Base-by-base conservation (phyloP, 1,284 basidiomycete species). In the Cryptococcus neoformans region DNA sequence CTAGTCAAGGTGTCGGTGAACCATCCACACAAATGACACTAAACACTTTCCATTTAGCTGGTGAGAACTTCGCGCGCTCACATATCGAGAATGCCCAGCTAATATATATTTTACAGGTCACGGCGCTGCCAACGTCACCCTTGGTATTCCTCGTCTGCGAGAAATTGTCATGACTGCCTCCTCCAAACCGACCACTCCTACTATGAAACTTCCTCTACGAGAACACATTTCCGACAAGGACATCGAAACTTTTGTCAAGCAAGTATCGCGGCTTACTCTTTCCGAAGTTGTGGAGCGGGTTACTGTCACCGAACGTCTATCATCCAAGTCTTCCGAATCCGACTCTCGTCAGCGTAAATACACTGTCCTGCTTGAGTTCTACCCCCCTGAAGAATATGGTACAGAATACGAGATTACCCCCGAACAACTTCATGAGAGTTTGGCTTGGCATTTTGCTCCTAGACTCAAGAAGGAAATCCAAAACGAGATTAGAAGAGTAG, bases 161-260 rank as follows among this genome's bases (percentile, higher is more conserved):
- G 96, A 99, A 80, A 98, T 99, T 69, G 92, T 99, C 71, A 98
- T 99, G 94, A 98, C 96, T 0, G 96, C 96, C 6, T 95, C 96
- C 5, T 86, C 87, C 66, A 90, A 94, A 68, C 96, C 95, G 57
- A 94, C 94, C 77, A 99, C 95, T 2, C 96, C 96, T 11, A 98
- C 94, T n/a, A 99, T 99, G 96, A 87, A 83, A 44, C 88, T 99
- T 78, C 86, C 85, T 35, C 83, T 94, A 48, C 82, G 84, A 38
- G 71, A 78, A 51, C 36, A 54, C 70, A 80, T 84, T 39, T 68
- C 84, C 41, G 78, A 83, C 49, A 78, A 81, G 42, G 84, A 88
- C 60, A 80, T 91, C 54, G 84, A 85, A 58, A 72, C 81, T 7
- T 98, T 98, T 81, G 92, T 93, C 83, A 97, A 97, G 79, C 84